phyloP scores from a whole-genome alignment of 768 basidiomycete genomes.

The Lanmaoa rubissima region DNA sequence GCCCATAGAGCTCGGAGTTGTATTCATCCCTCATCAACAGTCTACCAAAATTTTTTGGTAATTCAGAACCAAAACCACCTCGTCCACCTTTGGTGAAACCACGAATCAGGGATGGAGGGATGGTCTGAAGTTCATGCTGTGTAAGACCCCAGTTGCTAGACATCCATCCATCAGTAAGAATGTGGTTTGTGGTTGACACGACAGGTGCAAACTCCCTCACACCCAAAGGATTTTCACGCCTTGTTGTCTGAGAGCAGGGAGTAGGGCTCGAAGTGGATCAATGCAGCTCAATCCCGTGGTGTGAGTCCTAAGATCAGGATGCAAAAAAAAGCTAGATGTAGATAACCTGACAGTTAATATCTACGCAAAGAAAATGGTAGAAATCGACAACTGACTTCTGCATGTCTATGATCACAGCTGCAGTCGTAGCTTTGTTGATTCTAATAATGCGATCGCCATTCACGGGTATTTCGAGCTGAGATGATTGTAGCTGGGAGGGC shows the following conservation, averaged over 20 bases:
- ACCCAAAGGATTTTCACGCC: slow-evolving; percentile 65
- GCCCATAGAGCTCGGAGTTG: slow-evolving; percentile 58
- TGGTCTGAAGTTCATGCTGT: slow-evolving; percentile 55
- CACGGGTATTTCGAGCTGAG: slow-evolving; percentile 54
- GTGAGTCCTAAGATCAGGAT: slow-evolving; percentile 56
- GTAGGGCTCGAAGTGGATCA: slow-evolving; percentile 47
- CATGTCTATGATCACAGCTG: slow-evolving; percentile 70
- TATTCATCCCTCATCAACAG: slow-evolving; percentile 55
- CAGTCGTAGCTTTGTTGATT: slow-evolving; percentile 47
- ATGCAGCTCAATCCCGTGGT: slow-evolving; percentile 57
- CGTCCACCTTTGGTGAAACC: slow-evolving; percentile 48
- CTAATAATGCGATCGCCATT: slow-evolving; percentile 51
- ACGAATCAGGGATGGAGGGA: slow-evolving; percentile 59
- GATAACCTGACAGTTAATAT: slow-evolving; percentile 1
- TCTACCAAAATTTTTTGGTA: slow-evolving; percentile 54
- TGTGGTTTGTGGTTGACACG: neutral
- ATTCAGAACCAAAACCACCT: slow-evolving; percentile 52
- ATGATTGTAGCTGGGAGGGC: slow-evolving; percentile 32
- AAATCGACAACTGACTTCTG: slow-evolving; percentile 53
- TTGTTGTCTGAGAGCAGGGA: slow-evolving; percentile 46
- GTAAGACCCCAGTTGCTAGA: slow-evolving; percentile 72
- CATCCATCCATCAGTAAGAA: neutral
- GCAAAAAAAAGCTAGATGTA: slow-evolving; percentile 56
- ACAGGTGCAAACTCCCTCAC: slow-evolving; percentile 35
- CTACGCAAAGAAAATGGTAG: neutral